Conservation (phyloP, 148 eudicot species). For the Spergularia bocconei region DNA sequence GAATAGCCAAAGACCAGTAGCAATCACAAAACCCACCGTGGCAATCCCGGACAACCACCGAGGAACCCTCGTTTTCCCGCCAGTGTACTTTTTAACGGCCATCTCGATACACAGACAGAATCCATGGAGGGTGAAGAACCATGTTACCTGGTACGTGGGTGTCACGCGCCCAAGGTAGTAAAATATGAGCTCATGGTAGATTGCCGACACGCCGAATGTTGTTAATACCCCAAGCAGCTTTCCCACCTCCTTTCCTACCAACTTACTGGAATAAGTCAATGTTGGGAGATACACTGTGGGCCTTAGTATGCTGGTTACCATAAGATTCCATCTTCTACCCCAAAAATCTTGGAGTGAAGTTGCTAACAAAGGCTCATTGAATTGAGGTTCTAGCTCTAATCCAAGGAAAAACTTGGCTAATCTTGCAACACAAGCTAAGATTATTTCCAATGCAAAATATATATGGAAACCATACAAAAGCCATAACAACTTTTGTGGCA, state of each 20-base stretch:
- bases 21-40: slow-evolving; percentile 41
- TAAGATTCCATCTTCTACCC: slow-evolving; percentile 62
- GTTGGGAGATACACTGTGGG: slow-evolving; percentile 44
- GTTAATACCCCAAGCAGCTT: slow-evolving; percentile 26
- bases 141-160: slow-evolving; percentile 41
- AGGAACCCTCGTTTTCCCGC: slow-evolving; percentile 20
- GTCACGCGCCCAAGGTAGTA: slow-evolving; percentile 36
- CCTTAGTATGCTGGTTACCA: slow-evolving; percentile 42
- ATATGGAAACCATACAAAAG: slow-evolving; percentile 33
- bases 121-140: slow-evolving; percentile 53
- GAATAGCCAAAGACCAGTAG: slow-evolving; percentile 45
- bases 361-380: slow-evolving; percentile 50
- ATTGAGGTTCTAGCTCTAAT: slow-evolving; percentile 45
- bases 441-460: slow-evolving; percentile 42
- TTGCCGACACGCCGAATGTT: slow-evolving; percentile 42
- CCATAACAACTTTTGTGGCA: slow-evolving; percentile 37
- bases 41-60: slow-evolving; percentile 31
- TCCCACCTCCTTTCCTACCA: slow-evolving; percentile 32
- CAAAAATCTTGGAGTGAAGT: slow-evolving; percentile 61
- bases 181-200: slow-evolving; percentile 56
- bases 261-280: not conserved
- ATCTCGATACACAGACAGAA: slow-evolving; percentile 39
- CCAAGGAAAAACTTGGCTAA: slow-evolving; percentile 27
- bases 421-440: slow-evolving; percentile 31
- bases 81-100: slow-evolving; percentile 24